phyloP scores from a whole-genome alignment of 2,329 filamentous ascomycete species.

The Fusarium metavorans region DNA sequence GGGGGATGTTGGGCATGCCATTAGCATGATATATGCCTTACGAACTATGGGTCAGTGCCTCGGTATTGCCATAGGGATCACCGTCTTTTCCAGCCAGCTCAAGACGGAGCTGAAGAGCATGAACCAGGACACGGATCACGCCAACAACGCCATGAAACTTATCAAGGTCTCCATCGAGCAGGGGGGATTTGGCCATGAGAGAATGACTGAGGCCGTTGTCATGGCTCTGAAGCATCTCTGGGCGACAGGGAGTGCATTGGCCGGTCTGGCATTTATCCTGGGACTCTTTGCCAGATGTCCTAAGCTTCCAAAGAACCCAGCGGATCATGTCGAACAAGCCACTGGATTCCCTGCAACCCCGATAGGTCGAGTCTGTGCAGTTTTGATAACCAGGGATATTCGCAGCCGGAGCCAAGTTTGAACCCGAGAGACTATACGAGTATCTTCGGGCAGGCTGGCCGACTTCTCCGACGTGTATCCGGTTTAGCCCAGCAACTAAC shows the following conservation, averaged over 20 bases:
- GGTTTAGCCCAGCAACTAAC: neutral
- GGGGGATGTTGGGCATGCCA: constrained; percentile 39
- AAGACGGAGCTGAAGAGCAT: constrained; percentile 20
- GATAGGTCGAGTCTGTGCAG: constrained; percentile 26
- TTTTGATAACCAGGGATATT: neutral
- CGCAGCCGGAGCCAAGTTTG: neutral
- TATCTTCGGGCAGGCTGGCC: neutral
- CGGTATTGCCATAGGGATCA: constrained; percentile 43
- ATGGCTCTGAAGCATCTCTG: constrained; percentile 32
- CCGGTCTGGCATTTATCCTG: constrained; percentile 30
- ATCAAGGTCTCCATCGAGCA: constrained; percentile 36
- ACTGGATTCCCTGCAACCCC: constrained; percentile 16
- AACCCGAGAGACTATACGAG: neutral
- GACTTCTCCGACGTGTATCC: constrained; percentile 7
- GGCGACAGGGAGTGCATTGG: constrained; percentile 37
- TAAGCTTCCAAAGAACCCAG: constrained; percentile 24
- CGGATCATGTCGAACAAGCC: neutral
- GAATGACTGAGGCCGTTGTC: constrained; percentile 30
- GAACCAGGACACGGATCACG: constrained; percentile 19
- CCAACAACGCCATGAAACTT: constrained; percentile 34
- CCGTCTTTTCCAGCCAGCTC: constrained; percentile 43
- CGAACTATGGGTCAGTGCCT: constrained; percentile 44
- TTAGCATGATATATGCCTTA: constrained; percentile 43
- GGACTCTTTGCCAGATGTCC: constrained; percentile 38
- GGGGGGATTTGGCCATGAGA: constrained; percentile 11